These are phyloP conservation scores for Chalara sp. DNA, from an alignment of 2,329 filamentous ascomycete species.

Conservation along the genomic window DNA sequence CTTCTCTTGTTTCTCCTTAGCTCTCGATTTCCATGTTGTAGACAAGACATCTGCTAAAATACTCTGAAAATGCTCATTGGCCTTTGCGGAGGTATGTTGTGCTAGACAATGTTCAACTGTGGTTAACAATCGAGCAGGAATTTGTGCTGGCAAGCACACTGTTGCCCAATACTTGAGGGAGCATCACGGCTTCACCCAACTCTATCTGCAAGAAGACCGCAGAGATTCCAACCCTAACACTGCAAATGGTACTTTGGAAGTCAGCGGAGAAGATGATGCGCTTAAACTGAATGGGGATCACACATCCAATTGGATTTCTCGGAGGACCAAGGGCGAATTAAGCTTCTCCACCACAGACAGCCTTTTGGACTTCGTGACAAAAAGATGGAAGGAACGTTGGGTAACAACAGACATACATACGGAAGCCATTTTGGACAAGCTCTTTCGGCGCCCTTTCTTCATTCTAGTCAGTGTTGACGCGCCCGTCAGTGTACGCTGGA, in stretches of 20 bases:
- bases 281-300: constrained; percentile 3
- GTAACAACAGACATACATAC: constrained; percentile 79
- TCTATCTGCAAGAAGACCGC: constrained; percentile 44
- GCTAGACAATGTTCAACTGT: background rate
- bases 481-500: constrained; percentile 77
- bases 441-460: constrained; percentile 82
- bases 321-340: background rate
- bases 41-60: too few relatives aligned
- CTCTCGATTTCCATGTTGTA: too few relatives aligned
- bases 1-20: too few relatives aligned
- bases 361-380: constrained; percentile 80
- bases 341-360: constrained; percentile 56
- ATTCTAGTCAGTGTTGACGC: constrained; percentile 88
- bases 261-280: constrained; percentile 1
- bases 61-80: constrained; percentile 61
- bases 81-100: constrained; percentile 59
- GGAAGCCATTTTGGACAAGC: constrained; percentile 64
- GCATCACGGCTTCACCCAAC: constrained; percentile 71
- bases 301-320: constrained; percentile 6
- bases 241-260: constrained; percentile 1
- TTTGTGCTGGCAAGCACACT: constrained; percentile 87
- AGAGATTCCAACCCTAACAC: constrained; percentile 4
- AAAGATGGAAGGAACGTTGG: constrained; percentile 75
- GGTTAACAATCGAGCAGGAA: constrained; percentile 47
- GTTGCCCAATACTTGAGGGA: constrained; percentile 83